Evolutionary conservation across 768 basidiomycete species (phyloP).

Genomic region (Pleurotus tuoliensis): DNA sequence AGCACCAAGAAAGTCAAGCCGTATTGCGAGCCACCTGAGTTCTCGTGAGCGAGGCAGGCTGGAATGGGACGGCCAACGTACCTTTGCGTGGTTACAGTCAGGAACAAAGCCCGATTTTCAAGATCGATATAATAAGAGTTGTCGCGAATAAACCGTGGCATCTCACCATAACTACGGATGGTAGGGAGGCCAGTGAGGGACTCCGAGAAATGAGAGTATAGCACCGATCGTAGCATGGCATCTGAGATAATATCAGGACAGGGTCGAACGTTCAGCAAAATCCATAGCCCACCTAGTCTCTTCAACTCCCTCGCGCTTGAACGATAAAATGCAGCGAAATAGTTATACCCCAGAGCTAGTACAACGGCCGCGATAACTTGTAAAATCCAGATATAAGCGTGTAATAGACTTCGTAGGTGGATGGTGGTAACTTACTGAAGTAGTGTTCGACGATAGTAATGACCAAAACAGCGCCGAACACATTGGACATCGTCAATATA

Average conservation of each 20-base stretch:
- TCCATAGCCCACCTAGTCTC: slow-evolving; percentile 26
- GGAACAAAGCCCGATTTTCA: slow-evolving; percentile 66
- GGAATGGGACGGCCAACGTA: slow-evolving; percentile 12
- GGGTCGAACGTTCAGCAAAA: neutral
- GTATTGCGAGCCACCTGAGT: slow-evolving; percentile 62
- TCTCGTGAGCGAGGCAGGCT: too few relatives aligned
- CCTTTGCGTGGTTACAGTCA: slow-evolving; percentile 67
- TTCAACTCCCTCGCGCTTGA: slow-evolving; percentile 77
- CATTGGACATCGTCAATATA: slow-evolving; percentile 44
- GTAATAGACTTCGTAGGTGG: neutral
- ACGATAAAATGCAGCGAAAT: slow-evolving; percentile 69
- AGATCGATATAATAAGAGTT: slow-evolving; percentile 69
- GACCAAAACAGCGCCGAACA: slow-evolving; percentile 49
- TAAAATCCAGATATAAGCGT: neutral
- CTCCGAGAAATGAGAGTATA: slow-evolving; percentile 79
- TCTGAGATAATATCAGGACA: slow-evolving; percentile 31
- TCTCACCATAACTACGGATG: slow-evolving; percentile 69
- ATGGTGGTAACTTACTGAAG: slow-evolving; percentile 42
- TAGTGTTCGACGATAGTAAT: slow-evolving; percentile 58
- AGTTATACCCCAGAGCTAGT: slow-evolving; percentile 57
- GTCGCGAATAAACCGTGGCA: slow-evolving; percentile 54
- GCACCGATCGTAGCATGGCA: slow-evolving; percentile 65
- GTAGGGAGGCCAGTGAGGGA: slow-evolving; percentile 67
- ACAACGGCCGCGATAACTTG: slow-evolving; percentile 51
- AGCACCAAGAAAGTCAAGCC: slow-evolving; percentile 68